These are phyloP conservation scores for Leishmania major DNA, from an alignment of 208 protist genomes.

Conservation along the genomic window DNA sequence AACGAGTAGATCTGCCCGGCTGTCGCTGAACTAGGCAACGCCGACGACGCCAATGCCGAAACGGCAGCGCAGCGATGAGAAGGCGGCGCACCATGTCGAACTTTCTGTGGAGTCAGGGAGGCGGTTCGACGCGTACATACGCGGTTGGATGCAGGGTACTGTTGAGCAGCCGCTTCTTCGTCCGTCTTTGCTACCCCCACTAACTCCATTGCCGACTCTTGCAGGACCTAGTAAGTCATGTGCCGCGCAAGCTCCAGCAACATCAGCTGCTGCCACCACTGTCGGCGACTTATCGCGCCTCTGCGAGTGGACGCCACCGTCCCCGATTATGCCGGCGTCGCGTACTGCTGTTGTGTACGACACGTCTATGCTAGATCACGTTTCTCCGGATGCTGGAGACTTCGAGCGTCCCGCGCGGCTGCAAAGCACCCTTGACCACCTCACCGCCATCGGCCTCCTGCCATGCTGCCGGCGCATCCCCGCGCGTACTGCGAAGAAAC, in stretches of 20 bases:
- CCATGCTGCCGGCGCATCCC: conserved; percentile 48
- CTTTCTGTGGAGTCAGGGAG: conserved; percentile 19
- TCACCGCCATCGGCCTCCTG: conserved; percentile 62
- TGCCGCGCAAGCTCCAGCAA: neutral
- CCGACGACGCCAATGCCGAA: conserved; percentile 15
- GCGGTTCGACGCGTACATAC: conserved; percentile 39
- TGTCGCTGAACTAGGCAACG: neutral
- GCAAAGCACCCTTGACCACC: conserved; percentile 64
- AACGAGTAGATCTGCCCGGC: neutral
- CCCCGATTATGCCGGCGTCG: neutral
- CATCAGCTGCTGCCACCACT: neutral
- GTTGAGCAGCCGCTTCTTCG: neutral
- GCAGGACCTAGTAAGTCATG: neutral
- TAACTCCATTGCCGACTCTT: conserved; percentile 20
- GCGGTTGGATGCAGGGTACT: conserved; percentile 28
- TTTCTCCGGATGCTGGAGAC: conserved; percentile 53
- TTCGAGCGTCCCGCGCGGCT: conserved; percentile 79
- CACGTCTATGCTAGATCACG: conserved; percentile 60
- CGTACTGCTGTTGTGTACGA: conserved; percentile 76
- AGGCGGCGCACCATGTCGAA: conserved; percentile 1
- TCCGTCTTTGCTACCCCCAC: conserved; percentile 17
- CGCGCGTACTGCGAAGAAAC: conserved; percentile 48
- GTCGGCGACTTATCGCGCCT: neutral
- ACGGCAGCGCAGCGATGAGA: conserved; percentile 9
- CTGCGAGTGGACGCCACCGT: neutral